phyloP scores from a whole-genome alignment of 148 eudicot genomes.

The Persicaria tinctoria region DNA sequence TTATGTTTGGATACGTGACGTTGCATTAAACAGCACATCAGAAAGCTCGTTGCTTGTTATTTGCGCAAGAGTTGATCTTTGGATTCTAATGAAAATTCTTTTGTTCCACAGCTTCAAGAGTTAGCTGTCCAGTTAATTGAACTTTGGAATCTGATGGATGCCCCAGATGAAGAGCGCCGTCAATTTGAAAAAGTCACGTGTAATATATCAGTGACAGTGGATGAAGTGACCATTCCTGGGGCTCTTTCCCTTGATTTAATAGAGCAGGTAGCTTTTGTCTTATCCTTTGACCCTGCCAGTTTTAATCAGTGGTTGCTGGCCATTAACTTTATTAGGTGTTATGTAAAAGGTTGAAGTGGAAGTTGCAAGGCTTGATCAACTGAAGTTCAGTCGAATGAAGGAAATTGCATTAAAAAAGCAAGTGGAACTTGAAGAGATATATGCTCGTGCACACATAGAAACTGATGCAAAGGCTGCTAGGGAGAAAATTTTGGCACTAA shows the following conservation, averaged over 20 bases:
- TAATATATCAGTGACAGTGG: slow-evolving; percentile 71
- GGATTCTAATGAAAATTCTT: too few species aligned
- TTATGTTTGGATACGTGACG: background rate
- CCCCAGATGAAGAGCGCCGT: slow-evolving; percentile 60
- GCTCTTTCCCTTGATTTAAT: slow-evolving; percentile 71
- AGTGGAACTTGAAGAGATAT: slow-evolving; percentile 83
- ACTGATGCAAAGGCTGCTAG: slow-evolving; percentile 78
- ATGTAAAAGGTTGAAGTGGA: slow-evolving; percentile 76
- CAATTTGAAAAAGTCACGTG: slow-evolving; percentile 88
- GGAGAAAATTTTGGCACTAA: slow-evolving; percentile 58
- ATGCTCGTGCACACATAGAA: slow-evolving; percentile 81
- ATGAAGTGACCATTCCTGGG: slow-evolving; percentile 35
- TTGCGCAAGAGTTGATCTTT: background rate
- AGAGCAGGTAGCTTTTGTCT: slow-evolving; percentile 50
- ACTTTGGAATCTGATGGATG: slow-evolving; percentile 91
- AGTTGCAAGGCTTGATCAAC: slow-evolving; percentile 86
- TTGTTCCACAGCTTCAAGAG: slow-evolving; percentile 70
- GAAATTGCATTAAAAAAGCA: slow-evolving; percentile 94
- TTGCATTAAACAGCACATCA: slow-evolving; percentile 9
- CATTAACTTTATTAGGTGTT: background rate
- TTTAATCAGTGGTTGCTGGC: background rate
- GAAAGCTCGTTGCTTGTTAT: background rate
- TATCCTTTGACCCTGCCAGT: slow-evolving; percentile 2
- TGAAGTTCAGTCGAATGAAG: slow-evolving; percentile 22
- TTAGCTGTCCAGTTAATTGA: slow-evolving; percentile 72